Base-by-base conservation (phyloP, 2,329 filamentous ascomycete genomes). In the Didymella pomorum region DNA sequence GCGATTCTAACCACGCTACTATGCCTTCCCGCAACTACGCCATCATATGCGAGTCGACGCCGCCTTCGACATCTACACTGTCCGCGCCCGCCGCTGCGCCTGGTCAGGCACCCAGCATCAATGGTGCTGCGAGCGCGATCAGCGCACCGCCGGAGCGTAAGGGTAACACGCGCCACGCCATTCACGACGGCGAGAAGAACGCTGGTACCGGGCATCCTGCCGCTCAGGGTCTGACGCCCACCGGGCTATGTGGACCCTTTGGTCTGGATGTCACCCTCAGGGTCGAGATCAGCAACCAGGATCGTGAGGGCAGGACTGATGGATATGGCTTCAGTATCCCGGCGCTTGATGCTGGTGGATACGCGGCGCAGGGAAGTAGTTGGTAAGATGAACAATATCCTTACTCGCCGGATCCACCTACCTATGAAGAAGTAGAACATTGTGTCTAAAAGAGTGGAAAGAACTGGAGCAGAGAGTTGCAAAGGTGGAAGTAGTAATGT, bases 181-280 rank as follows among this genome's bases (percentile, higher is more conserved):
- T 97, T 37, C 89, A 93, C 73, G 78, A 79, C 4, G 93, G 94
- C 45, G 94, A 97, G 74, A 78, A 87, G n/a, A 80, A 84, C 45
- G 91, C 91, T 0, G 94, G 94, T 3, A 93, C 92, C 0, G 80
- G 79, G 28, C 93, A 97, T 79, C 87, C 86, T 57, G 91, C 93
- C 12, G 90, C 92, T 0, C 67, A 65, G 35, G 81, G 80, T 5
- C 52, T 82, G 26, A 61, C 60, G 43, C 71, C 72, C 61, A 80
- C 73, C 4, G 79, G 80, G 1, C 67, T 83, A 6, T 78, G 78
- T 35, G 81, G 81, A 2, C 61, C 64, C 11, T 75, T 77, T 59
- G 81, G 81, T 0, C 64, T 83, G 6, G 81, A 83, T 66, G 78
- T 83, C 4, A 74, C 75, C 23, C 72, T 83, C n/a, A 66, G 79